Percentiles rank a stretch among this genome's conserved stretches.
These are phyloP conservation scores for Melaleuca alternifolia DNA, from an alignment of 345 rosid genomes.

Conservation along the genomic window DNA sequence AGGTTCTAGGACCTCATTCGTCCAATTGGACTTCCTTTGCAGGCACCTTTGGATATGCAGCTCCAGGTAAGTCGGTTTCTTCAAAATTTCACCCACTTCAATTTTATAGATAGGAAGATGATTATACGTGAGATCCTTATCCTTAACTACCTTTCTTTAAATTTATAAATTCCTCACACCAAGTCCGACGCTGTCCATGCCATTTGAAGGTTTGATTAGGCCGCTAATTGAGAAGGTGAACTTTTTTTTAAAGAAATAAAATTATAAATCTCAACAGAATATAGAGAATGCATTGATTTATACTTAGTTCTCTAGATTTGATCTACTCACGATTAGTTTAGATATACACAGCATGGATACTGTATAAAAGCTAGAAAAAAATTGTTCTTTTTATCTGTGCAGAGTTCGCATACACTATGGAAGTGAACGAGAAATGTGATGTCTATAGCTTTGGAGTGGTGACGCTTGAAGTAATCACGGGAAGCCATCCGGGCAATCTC, in stretches of 20 bases:
- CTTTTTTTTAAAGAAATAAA: too few relatives aligned
- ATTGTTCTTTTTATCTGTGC: fast-evolving
- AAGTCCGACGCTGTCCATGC: fast-evolving
- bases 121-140: background rate
- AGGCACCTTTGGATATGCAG: background rate
- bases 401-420: background rate
- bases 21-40: background rate
- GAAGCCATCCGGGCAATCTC: background rate
- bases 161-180: background rate
- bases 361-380: background rate
- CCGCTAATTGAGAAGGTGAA: too few relatives aligned
- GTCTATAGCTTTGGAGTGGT: background rate
- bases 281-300: too few relatives aligned
- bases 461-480: background rate
- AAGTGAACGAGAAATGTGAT: background rate
- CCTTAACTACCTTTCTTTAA: background rate
- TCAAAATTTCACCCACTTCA: background rate
- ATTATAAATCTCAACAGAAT: too few relatives aligned
- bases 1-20: background rate
- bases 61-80: background rate
- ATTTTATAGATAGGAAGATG: background rate
- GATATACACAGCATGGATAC: too few relatives aligned
- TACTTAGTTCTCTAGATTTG: too few relatives aligned
- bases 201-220: too few relatives aligned
- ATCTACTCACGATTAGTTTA: too few relatives aligned